These are phyloP conservation scores for Stephanocyclus meneghinianus DNA, from an alignment of 352 stramenopile species.

Conservation along the genomic window DNA sequence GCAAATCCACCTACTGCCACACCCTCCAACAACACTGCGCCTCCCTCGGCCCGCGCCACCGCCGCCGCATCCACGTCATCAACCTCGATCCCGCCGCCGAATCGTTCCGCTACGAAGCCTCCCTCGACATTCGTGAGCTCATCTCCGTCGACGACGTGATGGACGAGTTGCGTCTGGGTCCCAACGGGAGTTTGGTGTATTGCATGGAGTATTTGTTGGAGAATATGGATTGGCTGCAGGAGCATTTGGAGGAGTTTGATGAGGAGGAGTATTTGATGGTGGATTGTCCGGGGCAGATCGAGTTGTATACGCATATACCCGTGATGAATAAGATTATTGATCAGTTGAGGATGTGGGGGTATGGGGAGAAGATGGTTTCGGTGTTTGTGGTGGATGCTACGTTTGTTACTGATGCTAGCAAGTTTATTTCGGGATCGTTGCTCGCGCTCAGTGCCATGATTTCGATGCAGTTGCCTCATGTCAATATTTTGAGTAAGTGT, in stretches of 20 bases:
- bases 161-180: constrained; percentile 91
- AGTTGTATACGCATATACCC: constrained; percentile 98
- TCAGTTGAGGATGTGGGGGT: constrained; percentile 90
- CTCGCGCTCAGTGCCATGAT: constrained; percentile 97
- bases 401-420: constrained; percentile 88
- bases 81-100: constrained; percentile 99
- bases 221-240: constrained; percentile 98
- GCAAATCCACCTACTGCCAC: constrained; percentile 99
- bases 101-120: constrained; percentile 78
- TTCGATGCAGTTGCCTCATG: constrained; percentile 94
- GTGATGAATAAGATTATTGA: constrained; percentile 94
- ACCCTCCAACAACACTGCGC: constrained; percentile 91
- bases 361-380: constrained; percentile 81
- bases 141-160: constrained; percentile 92
- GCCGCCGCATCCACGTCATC: constrained; percentile 85
- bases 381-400: constrained; percentile 94
- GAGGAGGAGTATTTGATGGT: constrained; percentile 97
- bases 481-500: constrained; percentile 99
- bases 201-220: constrained; percentile 99
- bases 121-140: constrained; percentile 94
- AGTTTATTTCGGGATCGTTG: constrained; percentile 97
- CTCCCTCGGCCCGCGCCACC: constrained; percentile 51
- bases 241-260: constrained; percentile 87
- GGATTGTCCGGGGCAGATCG: constrained; percentile 98
- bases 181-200: constrained; percentile 96